phyloP scores from a whole-genome alignment of 306 rosid species.

The Begonia peltatifolia region DNA sequence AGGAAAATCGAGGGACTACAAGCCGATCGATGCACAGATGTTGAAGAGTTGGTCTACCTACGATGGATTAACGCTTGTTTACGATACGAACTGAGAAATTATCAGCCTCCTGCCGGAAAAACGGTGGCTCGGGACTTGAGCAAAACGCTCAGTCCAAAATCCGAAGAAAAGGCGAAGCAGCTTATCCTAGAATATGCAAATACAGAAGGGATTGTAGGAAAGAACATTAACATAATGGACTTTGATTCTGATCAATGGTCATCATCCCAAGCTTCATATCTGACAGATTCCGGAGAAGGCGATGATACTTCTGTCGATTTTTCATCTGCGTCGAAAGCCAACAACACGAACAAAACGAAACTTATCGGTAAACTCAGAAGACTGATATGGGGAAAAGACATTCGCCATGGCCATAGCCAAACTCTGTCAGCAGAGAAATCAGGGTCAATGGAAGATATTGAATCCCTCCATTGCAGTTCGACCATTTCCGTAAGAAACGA shows the following conservation, averaged over 20 bases:
- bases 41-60: slow-evolving; percentile 77
- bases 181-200: slow-evolving; percentile 78
- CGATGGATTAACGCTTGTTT: slow-evolving; percentile 93
- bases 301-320: slow-evolving; percentile 38
- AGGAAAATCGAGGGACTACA: slow-evolving; percentile 51
- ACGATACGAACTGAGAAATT: slow-evolving; percentile 60
- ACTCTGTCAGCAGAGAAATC: slow-evolving; percentile 23
- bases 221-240: slow-evolving; percentile 24
- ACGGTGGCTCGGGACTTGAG: slow-evolving; percentile 75
- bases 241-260: slow-evolving; percentile 67
- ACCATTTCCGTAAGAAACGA: slow-evolving; percentile 18
- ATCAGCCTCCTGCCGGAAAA: slow-evolving; percentile 55
- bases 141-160: slow-evolving; percentile 56
- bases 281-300: slow-evolving; percentile 36
- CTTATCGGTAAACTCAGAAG: slow-evolving; percentile 46
- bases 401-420: slow-evolving; percentile 13
- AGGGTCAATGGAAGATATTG: slow-evolving; percentile 17
- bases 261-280: slow-evolving; percentile 46
- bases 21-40: slow-evolving; percentile 47
- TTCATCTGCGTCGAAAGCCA: slow-evolving; percentile 25
- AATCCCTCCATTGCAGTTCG: slow-evolving; percentile 20
- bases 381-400: slow-evolving; percentile 40
- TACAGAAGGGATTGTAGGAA: slow-evolving; percentile 26
- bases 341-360: slow-evolving; percentile 24
- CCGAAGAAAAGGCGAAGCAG: slow-evolving; percentile 74